A percentile compares a stretch with the other conserved stretches of the same genome.
Conservation (phyloP, 2,329 filamentous ascomycete genomes). For the Colletotrichum neosansevieriae region DNA sequence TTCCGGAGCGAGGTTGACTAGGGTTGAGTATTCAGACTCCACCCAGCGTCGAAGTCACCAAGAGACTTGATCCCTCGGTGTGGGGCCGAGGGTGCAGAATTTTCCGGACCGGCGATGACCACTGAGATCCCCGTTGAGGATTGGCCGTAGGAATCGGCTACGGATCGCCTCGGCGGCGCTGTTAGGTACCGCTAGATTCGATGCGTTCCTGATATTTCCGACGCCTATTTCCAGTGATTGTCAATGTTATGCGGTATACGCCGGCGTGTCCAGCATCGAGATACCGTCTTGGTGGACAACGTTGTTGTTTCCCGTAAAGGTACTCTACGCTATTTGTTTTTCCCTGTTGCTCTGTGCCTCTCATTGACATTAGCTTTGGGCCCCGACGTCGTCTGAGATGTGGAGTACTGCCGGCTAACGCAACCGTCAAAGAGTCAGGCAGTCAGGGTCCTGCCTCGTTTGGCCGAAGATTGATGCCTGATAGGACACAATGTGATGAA, state of each 20-base stretch:
- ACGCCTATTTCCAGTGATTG: no score
- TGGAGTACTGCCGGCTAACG: constrained; percentile 8
- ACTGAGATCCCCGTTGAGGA: background rate
- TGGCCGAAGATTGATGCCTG: constrained; percentile 4
- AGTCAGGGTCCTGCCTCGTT: constrained; percentile 35
- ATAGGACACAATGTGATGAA: constrained; percentile 18
- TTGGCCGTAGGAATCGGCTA: background rate
- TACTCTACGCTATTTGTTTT: background rate
- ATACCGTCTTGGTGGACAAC: no score
- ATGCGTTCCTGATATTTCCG: no score
- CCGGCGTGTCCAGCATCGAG: no score
- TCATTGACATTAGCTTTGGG: constrained; percentile 1
- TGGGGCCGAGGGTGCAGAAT: constrained; percentile 36
- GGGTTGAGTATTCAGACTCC: constrained; percentile 14
- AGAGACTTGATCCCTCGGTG: constrained; percentile 31
- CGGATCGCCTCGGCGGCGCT: no score
- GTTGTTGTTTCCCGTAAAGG: background rate
- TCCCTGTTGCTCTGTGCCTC: constrained; percentile 2
- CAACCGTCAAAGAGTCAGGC: constrained; percentile 26
- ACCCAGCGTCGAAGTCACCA: constrained; percentile 1
- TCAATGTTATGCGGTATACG: no score
- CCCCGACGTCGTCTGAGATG: constrained; percentile 27
- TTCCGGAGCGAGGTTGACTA: background rate
- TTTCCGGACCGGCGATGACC: constrained; percentile 30
- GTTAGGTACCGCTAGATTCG: no score